phyloP scores from a whole-genome alignment of 1,139 yeast genomes.

The Geotrichum klebahnii region DNA sequence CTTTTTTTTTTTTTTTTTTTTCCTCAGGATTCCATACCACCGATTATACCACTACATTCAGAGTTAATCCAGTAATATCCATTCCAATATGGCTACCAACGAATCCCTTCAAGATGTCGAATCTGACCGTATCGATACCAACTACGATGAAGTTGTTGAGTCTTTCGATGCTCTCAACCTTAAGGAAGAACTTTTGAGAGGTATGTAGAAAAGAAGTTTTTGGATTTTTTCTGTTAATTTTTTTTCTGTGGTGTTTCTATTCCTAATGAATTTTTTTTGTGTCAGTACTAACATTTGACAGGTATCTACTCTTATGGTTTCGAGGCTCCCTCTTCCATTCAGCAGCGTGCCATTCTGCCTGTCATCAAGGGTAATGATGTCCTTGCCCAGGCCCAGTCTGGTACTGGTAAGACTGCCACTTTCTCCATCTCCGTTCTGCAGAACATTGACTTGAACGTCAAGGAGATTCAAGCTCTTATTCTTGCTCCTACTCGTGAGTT shows the following conservation, averaged over 20 bases:
- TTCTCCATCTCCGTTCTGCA: constrained; percentile 89
- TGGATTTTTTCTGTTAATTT: too few species aligned
- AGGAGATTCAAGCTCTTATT: constrained; percentile 73
- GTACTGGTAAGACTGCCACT: constrained; percentile 97
- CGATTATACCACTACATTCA: too few species aligned
- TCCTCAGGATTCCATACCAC: constrained; percentile 6
- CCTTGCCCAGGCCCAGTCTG: constrained; percentile 96
- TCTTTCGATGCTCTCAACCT: constrained; percentile 44
- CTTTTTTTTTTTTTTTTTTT: constrained; percentile 9
- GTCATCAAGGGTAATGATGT: constrained; percentile 87
- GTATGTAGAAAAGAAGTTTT: too few species aligned
- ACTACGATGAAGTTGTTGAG: constrained; percentile 96
- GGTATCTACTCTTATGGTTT: constrained; percentile 86
- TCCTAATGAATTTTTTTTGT: too few species aligned
- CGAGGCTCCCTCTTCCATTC: constrained; percentile 92
- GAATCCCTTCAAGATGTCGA: constrained; percentile 77
- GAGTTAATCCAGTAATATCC: constrained; percentile 3
- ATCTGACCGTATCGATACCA: constrained; percentile 82
- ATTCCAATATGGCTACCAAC: constrained; percentile 26
- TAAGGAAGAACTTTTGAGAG: constrained; percentile 44
- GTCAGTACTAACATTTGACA: too few species aligned
- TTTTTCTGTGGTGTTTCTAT: too few species aligned
- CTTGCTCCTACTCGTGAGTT: constrained; percentile 95
- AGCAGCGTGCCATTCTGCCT: constrained; percentile 89
- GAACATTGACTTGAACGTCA: constrained; percentile 61